Percentiles rank a stretch among this genome's conserved stretches.
Evolutionary conservation across 805 yeast genomes (phyloP).

Genomic region (Yarrowia yakushimensis): DNA sequence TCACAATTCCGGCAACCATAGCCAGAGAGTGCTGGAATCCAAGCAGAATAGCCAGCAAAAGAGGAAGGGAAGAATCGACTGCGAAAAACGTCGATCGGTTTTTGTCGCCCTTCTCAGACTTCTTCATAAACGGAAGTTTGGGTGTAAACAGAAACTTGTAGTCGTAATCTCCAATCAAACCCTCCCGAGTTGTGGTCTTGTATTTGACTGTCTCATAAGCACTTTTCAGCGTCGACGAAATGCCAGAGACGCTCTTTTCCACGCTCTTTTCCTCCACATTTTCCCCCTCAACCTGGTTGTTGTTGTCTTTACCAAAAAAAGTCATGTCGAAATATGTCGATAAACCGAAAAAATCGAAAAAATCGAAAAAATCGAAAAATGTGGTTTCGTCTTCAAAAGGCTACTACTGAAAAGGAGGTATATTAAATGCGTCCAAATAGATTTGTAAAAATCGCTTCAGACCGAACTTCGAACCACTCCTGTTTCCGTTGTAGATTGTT

Average conservation of each 20-base stretch:
- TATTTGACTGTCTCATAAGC: not conserved
- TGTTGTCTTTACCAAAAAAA: not conserved
- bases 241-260: not conserved
- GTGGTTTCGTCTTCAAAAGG: not conserved
- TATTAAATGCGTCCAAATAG: constrained; percentile 12
- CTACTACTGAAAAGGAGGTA: constrained; percentile 2
- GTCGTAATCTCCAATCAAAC: constrained; percentile 81
- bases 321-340: not conserved
- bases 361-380: too few species aligned
- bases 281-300: not conserved
- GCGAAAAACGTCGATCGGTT: constrained; percentile 73
- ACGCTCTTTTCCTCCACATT: not conserved
- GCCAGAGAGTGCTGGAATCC: constrained; percentile 87
- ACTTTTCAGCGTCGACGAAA: not conserved
- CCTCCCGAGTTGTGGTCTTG: constrained; percentile 65
- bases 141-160: constrained; percentile 79
- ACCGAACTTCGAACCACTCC: constrained; percentile 25
- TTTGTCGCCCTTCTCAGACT: constrained; percentile 42
- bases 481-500: not conserved
- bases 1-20: constrained; percentile 86
- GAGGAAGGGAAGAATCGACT: constrained; percentile 72
- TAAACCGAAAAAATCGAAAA: too few species aligned
- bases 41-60: constrained; percentile 67
- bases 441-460: not conserved
- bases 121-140: constrained; percentile 59